Evolutionary conservation across 2,329 filamentous ascomycete genomes (phyloP).

Genomic region (Elsinoe australis): DNA sequence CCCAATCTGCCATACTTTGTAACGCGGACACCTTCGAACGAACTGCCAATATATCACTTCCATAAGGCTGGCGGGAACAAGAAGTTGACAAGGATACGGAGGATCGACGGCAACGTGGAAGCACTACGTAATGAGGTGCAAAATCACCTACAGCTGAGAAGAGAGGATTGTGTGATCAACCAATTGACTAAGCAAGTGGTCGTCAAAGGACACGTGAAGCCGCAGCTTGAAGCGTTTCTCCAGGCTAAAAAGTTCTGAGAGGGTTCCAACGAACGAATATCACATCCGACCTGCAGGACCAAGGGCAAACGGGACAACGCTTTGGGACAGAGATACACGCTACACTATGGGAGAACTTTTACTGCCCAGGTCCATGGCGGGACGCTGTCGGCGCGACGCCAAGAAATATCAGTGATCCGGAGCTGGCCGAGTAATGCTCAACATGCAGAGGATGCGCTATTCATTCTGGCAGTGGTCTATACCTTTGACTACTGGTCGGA

Average conservation of each 20-base stretch:
- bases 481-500: no score
- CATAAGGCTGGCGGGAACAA: conserved; percentile 68
- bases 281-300: no score
- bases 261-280: neutral
- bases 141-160: conserved; percentile 40
- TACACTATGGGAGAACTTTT: no score
- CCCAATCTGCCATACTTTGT: conserved; percentile 60
- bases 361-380: no score
- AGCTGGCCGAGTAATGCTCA: neutral
- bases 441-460: neutral
- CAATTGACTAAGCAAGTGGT: conserved; percentile 63
- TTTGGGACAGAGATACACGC: no score
- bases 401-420: neutral
- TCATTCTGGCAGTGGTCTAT: no score
- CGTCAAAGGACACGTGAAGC: conserved; percentile 46
- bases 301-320: no score
- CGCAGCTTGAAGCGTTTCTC: conserved; percentile 30
- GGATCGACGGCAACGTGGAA: conserved; percentile 64
- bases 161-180: conserved; percentile 51
- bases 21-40: conserved; percentile 59
- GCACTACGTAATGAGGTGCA: conserved; percentile 58
- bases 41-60: conserved; percentile 69
- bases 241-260: conserved; percentile 34
- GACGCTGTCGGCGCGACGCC: no score
- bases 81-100: conserved; percentile 67